Evolutionary conservation across 495 filamentous ascomycete genomes (phyloP), one percentile per base, ranked within the genome.

Genomic region (Xylaria grammica): DNA sequence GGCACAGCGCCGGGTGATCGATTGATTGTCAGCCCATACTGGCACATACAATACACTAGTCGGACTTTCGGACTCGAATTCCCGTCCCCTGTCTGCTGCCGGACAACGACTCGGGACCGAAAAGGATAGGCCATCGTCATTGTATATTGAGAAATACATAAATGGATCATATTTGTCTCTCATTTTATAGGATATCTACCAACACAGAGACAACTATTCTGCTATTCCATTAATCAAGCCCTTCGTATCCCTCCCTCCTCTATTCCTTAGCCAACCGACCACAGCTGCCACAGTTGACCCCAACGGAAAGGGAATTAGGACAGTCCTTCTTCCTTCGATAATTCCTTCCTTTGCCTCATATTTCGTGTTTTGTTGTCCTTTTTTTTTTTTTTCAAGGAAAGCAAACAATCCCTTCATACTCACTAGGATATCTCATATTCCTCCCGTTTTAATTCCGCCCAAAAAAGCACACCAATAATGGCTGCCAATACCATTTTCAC

Each of bases 241-340:
- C n/a, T n/a, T n/a, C n/a, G n/a, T n/a, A n/a, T n/a, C n/a, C n/a
- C n/a, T n/a, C n/a, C n/a, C n/a, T n/a, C n/a, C n/a, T n/a, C n/a
- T n/a, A n/a, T n/a, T n/a, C n/a, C n/a, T n/a, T n/a, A n/a, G n/a
- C n/a, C n/a, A 38, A 17, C 58, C 58, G 50, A 60, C 45, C 45
- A 60, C 58, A 51, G 57, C 29, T 11, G 22, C 22, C 30, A 26
- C 15, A 2, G 13, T 30, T 51, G 57, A 48, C 57, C 30, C 29
- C 19, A 60, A 49, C 30, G 27, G 58, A 45, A 60, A 60, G 30
- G 20, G 58, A 40, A 51, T 51, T 60, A 24, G 58, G 58, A 32
- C 9, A 50, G 45, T 51, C 44, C 58, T 44, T 48, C 40, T 20
- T 29, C n/a, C 5, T 17, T 1, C 20, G n/a, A 13, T 22, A 5